phyloP scores from a whole-genome alignment of 2,329 filamentous ascomycete species.

The Thielaviopsis populi region DNA sequence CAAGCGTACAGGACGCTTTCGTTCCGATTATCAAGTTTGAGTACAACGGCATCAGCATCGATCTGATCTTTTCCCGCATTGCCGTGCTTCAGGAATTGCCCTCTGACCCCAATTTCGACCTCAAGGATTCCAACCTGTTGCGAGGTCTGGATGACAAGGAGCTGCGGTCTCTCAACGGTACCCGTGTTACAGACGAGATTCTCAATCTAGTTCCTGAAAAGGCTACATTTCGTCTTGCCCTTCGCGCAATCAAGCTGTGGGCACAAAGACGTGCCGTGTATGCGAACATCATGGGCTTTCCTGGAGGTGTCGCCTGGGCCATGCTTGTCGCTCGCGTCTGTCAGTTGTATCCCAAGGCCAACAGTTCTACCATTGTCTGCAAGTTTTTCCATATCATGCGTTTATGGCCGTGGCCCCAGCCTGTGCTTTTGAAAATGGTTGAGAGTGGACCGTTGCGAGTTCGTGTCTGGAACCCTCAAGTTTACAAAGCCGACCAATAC shows the following conservation, averaged over 20 bases:
- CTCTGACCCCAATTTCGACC: constrained; percentile 47
- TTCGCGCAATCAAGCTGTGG: constrained; percentile 93
- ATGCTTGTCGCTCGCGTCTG: constrained; percentile 94
- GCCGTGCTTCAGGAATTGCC: constrained; percentile 55
- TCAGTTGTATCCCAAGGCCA: constrained; percentile 87
- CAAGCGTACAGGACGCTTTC: constrained; percentile 75
- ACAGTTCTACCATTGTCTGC: constrained; percentile 71
- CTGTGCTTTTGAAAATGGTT: constrained; percentile 78
- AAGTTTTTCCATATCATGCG: constrained; percentile 92
- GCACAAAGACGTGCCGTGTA: constrained; percentile 85
- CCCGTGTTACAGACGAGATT: constrained; percentile 86
- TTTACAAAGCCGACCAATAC: constrained; percentile 65
- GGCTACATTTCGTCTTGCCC: constrained; percentile 74
- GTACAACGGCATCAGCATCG: constrained; percentile 79
- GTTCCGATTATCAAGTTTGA: constrained; percentile 98
- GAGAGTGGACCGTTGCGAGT: constrained; percentile 69
- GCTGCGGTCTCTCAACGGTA: constrained; percentile 82
- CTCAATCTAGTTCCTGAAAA: constrained; percentile 75
- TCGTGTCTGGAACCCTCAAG: constrained; percentile 87
- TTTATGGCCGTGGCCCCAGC: constrained; percentile 85
- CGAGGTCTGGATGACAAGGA: constrained; percentile 77
- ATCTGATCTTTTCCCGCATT: constrained; percentile 76
- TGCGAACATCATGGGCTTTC: constrained; percentile 90
- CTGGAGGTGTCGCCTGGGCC: constrained; percentile 93
- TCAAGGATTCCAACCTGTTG: constrained; percentile 72